Percentiles rank a stretch among this genome's conserved stretches.
phyloP scores from a whole-genome alignment of 108 stramenopile species.

The Stephanodiscus minutulus region DNA sequence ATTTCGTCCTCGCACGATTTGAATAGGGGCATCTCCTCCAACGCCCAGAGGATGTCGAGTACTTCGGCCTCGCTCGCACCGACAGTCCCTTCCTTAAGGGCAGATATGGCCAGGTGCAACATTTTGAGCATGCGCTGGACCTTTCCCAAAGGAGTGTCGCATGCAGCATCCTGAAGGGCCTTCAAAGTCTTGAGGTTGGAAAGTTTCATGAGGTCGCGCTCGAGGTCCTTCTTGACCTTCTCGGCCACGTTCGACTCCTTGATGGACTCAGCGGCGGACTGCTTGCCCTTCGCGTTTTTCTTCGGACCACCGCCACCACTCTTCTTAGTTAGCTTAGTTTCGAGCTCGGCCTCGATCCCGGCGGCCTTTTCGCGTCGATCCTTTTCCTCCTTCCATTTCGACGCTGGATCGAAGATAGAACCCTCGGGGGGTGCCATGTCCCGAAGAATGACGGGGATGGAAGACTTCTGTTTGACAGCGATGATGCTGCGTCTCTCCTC shows the following conservation, averaged over 20 bases:
- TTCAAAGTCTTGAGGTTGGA: conserved; percentile 88
- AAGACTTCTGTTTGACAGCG: conserved; percentile 75
- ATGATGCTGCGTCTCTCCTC: conserved; percentile 68
- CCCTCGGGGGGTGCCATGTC: conserved; percentile 93
- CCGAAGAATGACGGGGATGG: conserved; percentile 90
- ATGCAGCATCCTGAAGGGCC: conserved; percentile 85
- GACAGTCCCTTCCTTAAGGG: conserved; percentile 73
- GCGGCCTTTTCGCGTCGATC: conserved; percentile 63
- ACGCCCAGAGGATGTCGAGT: conserved; percentile 94
- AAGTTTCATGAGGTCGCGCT: conserved; percentile 89
- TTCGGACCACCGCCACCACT: conserved; percentile 55
- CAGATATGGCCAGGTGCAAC: conserved; percentile 83
- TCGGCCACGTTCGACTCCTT: conserved; percentile 90
- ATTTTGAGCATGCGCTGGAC: conserved; percentile 97
- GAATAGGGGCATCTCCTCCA: conserved; percentile 90
- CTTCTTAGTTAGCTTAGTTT: conserved; percentile 53
- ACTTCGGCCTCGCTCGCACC: conserved; percentile 84
- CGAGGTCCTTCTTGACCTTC: conserved; percentile 82
- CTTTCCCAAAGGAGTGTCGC: conserved; percentile 89
- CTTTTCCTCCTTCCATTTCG: conserved; percentile 87
- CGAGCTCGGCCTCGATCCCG: conserved; percentile 36
- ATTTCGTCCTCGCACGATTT: conserved; percentile 76
- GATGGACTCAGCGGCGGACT: conserved; percentile 86
- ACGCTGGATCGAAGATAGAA: conserved; percentile 85
- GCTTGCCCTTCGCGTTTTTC: conserved; percentile 60